Conservation (phyloP, 805 yeast species). For the Kazachstania martiniae region DNA sequence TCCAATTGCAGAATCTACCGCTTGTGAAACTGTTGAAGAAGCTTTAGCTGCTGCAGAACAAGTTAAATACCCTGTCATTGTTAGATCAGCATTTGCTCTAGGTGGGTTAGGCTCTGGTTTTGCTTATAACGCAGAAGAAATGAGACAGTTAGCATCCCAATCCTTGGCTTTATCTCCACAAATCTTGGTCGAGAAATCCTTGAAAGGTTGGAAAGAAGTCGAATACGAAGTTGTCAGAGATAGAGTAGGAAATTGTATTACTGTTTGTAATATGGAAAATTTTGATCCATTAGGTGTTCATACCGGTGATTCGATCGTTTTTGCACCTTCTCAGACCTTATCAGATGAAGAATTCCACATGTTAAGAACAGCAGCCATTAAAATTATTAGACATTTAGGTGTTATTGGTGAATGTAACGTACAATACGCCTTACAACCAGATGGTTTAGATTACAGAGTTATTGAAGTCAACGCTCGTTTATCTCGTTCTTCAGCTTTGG, state of each 20-base stretch:
- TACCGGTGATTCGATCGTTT: slow-evolving; percentile 98
- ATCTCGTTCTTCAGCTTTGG: slow-evolving; percentile 97
- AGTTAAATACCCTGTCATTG: slow-evolving; percentile 93
- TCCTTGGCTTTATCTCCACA: slow-evolving; percentile 88
- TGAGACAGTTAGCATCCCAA: slow-evolving; percentile 79
- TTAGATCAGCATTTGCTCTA: slow-evolving; percentile 92
- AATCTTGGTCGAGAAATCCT: slow-evolving; percentile 86
- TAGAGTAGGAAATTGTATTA: slow-evolving; percentile 92
- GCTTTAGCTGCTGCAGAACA: slow-evolving; percentile 81
- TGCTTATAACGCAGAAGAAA: slow-evolving; percentile 73
- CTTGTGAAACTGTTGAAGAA: slow-evolving; percentile 87
- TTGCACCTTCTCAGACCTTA: slow-evolving; percentile 96
- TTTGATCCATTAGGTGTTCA: slow-evolving; percentile 97
- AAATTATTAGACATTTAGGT: slow-evolving; percentile 92
- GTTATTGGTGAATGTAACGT: slow-evolving; percentile 99
- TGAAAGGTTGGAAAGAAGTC: slow-evolving; percentile 99
- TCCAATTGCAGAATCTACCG: slow-evolving; percentile 94
- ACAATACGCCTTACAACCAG: slow-evolving; percentile 91
- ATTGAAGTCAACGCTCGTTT: slow-evolving; percentile 97
- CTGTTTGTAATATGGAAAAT: slow-evolving; percentile 98
- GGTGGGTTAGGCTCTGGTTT: slow-evolving; percentile 98
- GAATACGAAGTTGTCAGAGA: slow-evolving; percentile 99
- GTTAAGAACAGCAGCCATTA: slow-evolving; percentile 96
- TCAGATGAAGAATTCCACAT: slow-evolving; percentile 96
- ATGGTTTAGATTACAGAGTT: slow-evolving; percentile 88